Evolutionary conservation across 768 basidiomycete genomes (phyloP), one percentile per base, ranked within the genome.

Genomic region (Tricholomella constricta): DNA sequence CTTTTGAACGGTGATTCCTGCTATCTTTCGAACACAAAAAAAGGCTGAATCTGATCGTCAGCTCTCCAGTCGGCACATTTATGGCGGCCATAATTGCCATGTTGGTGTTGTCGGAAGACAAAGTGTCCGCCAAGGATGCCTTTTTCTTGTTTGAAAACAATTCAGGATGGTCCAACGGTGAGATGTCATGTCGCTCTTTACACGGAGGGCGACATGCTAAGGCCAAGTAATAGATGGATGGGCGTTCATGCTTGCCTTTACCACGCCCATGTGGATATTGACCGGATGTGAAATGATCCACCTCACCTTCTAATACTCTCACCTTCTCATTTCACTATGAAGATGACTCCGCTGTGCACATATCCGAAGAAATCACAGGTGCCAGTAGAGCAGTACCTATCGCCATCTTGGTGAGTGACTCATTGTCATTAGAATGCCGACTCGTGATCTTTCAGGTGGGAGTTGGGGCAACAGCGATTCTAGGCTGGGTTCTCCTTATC

Each of bases 331-430:
- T 55, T 12, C 10, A 19, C 34, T 17, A 22, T 44, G 22, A 56
- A 88, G 87, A 89, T 56, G 87, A 89, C 61, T 89, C 87, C 31
- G 88, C 88, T 6, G 86, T 85, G 23, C 87, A 89, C 57, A 83
- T 89, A 41, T 80, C 86, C 17, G 87, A 89, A 69, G 88, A 89
- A 66, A 81, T 82, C 1, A 71, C 86, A 3, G 81, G 82, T 41
- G 88, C 86, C 11, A 79, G 79, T 9, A 72, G 74, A 48, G 81
- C 83, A 22, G 87, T 85, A 3, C 88, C 88, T 0, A 78, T 85
- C 40, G 86, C 88, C 0, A 89, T 89, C 57, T 67, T 89, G 42
- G 70, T 86, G 23, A 15, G 50, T 44, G 17, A 34, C 8, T 9
- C 19, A 6, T 11, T 11, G 6, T 8, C 11, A 7, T 31, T 22